Conservation (phyloP, 768 basidiomycete species). For the Boletus eberwhitei region DNA sequence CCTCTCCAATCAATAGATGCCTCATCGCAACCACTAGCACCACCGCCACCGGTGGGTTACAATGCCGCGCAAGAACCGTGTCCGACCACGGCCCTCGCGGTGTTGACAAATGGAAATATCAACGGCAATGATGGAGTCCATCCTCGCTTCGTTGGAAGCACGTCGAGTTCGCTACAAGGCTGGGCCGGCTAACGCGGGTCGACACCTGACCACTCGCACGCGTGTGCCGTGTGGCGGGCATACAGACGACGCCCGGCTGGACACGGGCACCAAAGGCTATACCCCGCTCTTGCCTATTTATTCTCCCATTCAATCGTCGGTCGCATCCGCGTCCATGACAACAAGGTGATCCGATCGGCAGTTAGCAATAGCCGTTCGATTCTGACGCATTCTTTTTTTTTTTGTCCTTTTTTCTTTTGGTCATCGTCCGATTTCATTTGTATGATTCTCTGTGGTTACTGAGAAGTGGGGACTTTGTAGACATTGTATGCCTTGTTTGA, state of each 20-base stretch:
- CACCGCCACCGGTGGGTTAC: constrained; percentile 12
- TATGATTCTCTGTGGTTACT: constrained; percentile 6
- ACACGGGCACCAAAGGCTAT: background rate
- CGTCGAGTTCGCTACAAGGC: constrained; percentile 28
- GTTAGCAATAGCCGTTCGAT: too few species aligned
- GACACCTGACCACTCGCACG: too few species aligned
- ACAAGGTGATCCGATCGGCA: background rate
- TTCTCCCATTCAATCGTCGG: background rate
- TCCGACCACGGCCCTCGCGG: background rate
- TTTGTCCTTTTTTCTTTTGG: background rate
- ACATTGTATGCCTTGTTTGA: background rate
- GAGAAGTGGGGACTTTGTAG: constrained; percentile 17
- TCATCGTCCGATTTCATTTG: background rate
- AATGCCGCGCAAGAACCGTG: constrained; percentile 3
- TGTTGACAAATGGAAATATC: background rate
- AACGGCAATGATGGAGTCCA: constrained; percentile 4
- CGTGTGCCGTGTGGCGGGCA: background rate
- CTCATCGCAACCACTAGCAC: constrained; percentile 3
- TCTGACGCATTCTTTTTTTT: background rate
- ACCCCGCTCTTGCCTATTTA: background rate
- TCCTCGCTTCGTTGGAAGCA: constrained; percentile 16
- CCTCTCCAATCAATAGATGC: background rate
- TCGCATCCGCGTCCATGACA: background rate
- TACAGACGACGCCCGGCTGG: background rate
- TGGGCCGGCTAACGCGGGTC: constrained; percentile 23